These are phyloP conservation scores for Phialophora chinensis DNA, from an alignment of 2,329 filamentous ascomycete genomes.

Conservation along the genomic window DNA sequence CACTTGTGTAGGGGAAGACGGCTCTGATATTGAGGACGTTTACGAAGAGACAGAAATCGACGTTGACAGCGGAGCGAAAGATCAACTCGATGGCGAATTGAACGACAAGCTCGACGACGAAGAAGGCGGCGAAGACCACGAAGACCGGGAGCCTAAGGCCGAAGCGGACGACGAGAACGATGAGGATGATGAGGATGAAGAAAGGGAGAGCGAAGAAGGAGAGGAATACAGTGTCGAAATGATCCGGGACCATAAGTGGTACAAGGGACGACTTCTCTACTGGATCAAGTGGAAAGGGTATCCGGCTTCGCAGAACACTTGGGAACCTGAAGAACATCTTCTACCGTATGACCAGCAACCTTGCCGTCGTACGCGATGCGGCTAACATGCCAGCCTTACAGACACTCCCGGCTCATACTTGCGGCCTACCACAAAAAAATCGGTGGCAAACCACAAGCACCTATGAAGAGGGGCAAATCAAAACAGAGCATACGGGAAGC, in stretches of 20 bases:
- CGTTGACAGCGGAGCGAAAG: conserved; percentile 24
- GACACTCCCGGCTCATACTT: conserved; percentile 47
- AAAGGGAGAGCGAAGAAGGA: conserved; percentile 10
- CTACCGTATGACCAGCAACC: conserved; percentile 42
- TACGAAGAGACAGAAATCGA: conserved; percentile 14
- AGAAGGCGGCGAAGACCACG: conserved; percentile 45
- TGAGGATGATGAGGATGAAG: conserved; percentile 39
- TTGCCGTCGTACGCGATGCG: background rate
- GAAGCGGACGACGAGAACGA: conserved; percentile 49
- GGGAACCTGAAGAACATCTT: conserved; percentile 54
- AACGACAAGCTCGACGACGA: conserved; percentile 42
- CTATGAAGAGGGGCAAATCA: conserved; percentile 36
- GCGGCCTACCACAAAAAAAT: conserved; percentile 50
- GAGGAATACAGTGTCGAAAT: conserved; percentile 29
- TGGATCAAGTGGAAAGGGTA: conserved; percentile 58
- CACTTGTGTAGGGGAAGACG: conserved; percentile 3
- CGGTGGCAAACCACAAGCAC: conserved; percentile 48
- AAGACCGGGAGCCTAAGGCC: conserved; percentile 44
- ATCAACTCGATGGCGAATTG: conserved; percentile 33
- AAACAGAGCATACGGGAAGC: conserved; percentile 39
- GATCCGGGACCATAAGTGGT: conserved; percentile 15
- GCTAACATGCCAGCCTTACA: conserved; percentile 17
- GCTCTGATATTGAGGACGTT: conserved; percentile 12
- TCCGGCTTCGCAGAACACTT: conserved; percentile 51
- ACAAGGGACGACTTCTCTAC: conserved; percentile 42